Conservation (phyloP, 176 grass and related monocot genomes). For the Tuctoria greenei region DNA sequence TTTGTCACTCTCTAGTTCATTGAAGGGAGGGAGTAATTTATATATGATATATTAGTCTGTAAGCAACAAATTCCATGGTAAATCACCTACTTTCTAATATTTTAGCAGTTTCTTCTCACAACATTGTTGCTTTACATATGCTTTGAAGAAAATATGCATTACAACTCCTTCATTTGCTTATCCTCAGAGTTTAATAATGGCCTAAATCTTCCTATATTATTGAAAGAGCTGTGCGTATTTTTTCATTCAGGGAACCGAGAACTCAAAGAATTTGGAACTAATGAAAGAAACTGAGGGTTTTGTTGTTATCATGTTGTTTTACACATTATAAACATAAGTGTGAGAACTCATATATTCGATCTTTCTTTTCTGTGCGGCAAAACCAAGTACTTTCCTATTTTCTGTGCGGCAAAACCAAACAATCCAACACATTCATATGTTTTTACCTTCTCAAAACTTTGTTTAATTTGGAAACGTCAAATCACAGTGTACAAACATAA, state of each 20-base stretch:
- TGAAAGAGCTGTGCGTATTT: not conserved
- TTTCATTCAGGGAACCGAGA: not conserved
- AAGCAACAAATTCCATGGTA: not conserved
- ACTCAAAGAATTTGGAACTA: constrained; percentile 1
- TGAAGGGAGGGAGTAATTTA: not conserved
- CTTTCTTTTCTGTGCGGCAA: not conserved
- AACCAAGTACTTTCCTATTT: not conserved
- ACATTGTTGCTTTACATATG: not conserved
- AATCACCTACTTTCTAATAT: no score
- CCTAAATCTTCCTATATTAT: constrained; percentile 4
- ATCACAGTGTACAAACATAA: constrained; percentile 17
- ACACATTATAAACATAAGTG: constrained; percentile 9
- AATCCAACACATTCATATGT: not conserved
- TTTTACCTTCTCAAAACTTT: not conserved
- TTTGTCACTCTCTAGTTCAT: no score
- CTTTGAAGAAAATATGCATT: not conserved
- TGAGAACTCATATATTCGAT: not conserved
- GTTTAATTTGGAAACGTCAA: constrained; percentile 10
- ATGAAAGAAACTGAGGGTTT: constrained; percentile 11
- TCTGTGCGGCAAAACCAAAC: not conserved
- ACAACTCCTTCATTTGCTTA: not conserved
- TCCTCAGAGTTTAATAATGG: not conserved
- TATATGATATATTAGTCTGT: constrained; percentile 6
- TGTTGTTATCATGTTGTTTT: constrained; percentile 18
- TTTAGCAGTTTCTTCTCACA: constrained; percentile 2